A percentile compares a stretch with the other conserved stretches of the same genome.
Conservation (phyloP, 495 filamentous ascomycete species). For the Penicillium coprophilum region DNA sequence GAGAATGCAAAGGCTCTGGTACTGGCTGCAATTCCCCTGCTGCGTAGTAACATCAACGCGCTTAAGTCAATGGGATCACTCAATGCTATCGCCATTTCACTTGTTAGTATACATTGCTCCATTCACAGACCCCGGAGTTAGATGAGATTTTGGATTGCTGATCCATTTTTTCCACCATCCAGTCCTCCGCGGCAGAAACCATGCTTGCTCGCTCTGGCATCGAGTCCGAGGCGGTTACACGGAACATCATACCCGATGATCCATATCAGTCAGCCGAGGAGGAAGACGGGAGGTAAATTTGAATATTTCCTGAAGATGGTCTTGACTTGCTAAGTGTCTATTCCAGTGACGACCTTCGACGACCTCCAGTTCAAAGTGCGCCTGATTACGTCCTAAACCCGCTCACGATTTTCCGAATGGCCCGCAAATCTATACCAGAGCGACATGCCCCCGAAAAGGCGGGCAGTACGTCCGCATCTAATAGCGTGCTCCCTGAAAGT, state of each 20-base stretch:
- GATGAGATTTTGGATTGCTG: not conserved
- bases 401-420: conserved; percentile 35
- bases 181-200: conserved; percentile 30
- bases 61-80: conserved; percentile 29
- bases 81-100: conserved; percentile 23
- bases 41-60: conserved; percentile 30
- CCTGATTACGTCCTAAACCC: conserved; percentile 38
- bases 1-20: conserved; percentile 26
- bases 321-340: not conserved
- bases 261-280: conserved; percentile 26
- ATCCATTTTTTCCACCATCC: not conserved
- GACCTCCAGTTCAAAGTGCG: conserved; percentile 29
- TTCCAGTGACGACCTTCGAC: conserved; percentile 18
- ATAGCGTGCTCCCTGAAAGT: conserved; percentile 16
- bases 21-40: conserved; percentile 23
- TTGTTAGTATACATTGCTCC: conserved; percentile 12
- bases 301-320: not conserved
- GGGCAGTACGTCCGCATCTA: conserved; percentile 20
- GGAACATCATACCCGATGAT: conserved; percentile 34
- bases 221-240: conserved; percentile 26
- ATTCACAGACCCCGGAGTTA: not conserved
- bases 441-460: conserved; percentile 33
- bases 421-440: conserved; percentile 32
- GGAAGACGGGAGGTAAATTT: conserved; percentile 18
- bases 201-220: conserved; percentile 33